Evolutionary conservation across 202 grass and related monocot species (phyloP), one percentile per base, ranked within the genome.

Genomic region (Brachypodium distachyon): DNA sequence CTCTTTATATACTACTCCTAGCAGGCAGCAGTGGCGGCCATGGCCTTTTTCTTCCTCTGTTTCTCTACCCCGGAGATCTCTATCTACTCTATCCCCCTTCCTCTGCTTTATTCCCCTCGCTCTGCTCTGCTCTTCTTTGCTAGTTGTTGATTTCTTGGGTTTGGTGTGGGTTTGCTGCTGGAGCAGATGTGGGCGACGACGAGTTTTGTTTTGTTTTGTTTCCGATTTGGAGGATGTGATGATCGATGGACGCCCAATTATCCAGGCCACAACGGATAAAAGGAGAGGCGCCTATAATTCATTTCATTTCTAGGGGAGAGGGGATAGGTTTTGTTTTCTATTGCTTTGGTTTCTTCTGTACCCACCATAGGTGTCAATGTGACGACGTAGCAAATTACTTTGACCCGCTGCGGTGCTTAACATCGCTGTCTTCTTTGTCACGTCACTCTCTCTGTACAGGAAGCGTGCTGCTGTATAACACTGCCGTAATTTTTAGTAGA

Each of bases 171-270:
- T 51, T 51, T n/a, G n/a, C n/a, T n/a, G n/a, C n/a, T n/a, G n/a
- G n/a, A n/a, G 47, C 21, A 13, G 71, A 32, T 61, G 29, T 54
- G 52, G 81, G 48, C 57, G 50, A 58, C 7, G 67, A 22, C 21
- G 41, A 37, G 22, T 16, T 48, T 53, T 53, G 23, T 36, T 48
- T 53, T 53, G 23, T 36, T 56, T 76, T 43, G 13, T 73, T 67
- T 65, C 40, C 40, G 49, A 29, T 39, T 50, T 74, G 34, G 36
- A 57, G 14, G 32, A n/a, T 36, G 2, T 40, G 32, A 26, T 31
- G 61, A 65, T 65, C n/a, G n/a, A n/a, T 3, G 14, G 52, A 54
- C 46, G 77, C 41, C 74, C 75, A 80, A 70, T 88, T 84, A 88
- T 84, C 81, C 70, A 80, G 54, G 22, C 76, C 68, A 79, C 80